Base-by-base conservation (phyloP, 352 stramenopile genomes). In the Phytophthora multivora region DNA sequence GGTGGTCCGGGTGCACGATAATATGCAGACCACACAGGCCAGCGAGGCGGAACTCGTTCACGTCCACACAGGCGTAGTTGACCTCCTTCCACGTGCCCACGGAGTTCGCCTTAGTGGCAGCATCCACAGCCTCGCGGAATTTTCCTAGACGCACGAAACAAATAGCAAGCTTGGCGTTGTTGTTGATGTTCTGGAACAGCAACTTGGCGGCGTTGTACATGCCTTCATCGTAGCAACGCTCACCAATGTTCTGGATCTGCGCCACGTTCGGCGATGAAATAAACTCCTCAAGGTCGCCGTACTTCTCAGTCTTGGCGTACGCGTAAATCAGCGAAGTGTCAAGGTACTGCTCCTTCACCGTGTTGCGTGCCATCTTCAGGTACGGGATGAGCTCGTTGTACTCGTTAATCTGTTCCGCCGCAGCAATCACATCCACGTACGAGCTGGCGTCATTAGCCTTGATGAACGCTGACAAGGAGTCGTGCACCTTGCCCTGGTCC, bases 11-110 rank as follows among this genome's bases (percentile, higher is more conserved):
- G 85, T 99, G 97, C 61, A 99, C 98, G 69, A 99, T 99, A 63
- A 99, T 99, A 72, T 99, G 96, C 59, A 99, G 81, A 72, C 97
- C 98, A 86, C 96, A 99, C 51, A 98, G 86, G 21, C 94, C 93
- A 52, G 98, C 98, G 47, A 99, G 92, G 69, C 97, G 88, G 90
- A 99, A 99, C 83, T 99, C 98, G 57, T 96, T 92, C 5, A 98
- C 97, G 65, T 97, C 89, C 30, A 99, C 90, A 83, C 97, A 99
- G 3, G 97, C 98, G 74, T 98, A 98, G 76, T 97, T 99, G 26
- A 99, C 97, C 73, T 99, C 94, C 87, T 99, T 99, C 98, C 98
- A 99, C 43, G 98, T 99, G 36, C 96, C 98, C 41, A 99, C 96
- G 39, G 88, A 95, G 90, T 99, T 99, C 2, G 98, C 98, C 87